Base-by-base conservation (phyloP, 2,329 filamentous ascomycete genomes). In the Talaromyces pinophilus region DNA sequence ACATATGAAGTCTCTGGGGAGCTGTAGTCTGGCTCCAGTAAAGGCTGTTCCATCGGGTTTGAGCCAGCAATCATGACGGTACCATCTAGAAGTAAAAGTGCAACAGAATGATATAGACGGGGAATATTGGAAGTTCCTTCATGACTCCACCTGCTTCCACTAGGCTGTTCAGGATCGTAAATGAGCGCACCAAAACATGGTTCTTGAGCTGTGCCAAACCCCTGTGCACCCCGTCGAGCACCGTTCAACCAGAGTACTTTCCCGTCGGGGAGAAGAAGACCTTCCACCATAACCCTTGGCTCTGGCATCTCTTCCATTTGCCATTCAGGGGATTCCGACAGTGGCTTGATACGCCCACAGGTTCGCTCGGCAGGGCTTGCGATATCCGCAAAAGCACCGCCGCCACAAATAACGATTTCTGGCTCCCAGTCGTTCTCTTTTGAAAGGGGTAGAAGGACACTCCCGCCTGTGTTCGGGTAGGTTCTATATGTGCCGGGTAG, bases 241-340 rank as follows among this genome's bases (percentile, higher is more conserved):
- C 87, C 87, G 71, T 88, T 88, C 66, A 88, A 76, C 81, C 84
- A 87, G 62, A 86, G 74, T 48, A 87, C 81, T 1, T 83, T 88
- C 44, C 87, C 87, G 70, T 89, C 86, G 7, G 86, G 82, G 44
- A 89, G 82, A 11, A 88, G 78, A 44, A 83, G 83, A 35, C 83
- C 85, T 74, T 88, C 86, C 40, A 88, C 84, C 86, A 88, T 88
- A 59, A 82, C 83, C 69, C 82, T 83, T 33, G 83, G 84, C 72
- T 84, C 79, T 6, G 85, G 85, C 86, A 88, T 88, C 13, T 80
- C 76, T 69, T 87, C 86, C 79, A 87, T 81, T 66, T 85, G 81
- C 86, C 86, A 88, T 17, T 72, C 73, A 35, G 85, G 79, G 67
- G 82, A 76, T 42, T 76, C 69, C 59, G 78, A 78, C 50, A 86